These are phyloP conservation scores for Debaryomyces sp. DNA, from an alignment of 1,139 yeast genomes.

Conservation along the genomic window DNA sequence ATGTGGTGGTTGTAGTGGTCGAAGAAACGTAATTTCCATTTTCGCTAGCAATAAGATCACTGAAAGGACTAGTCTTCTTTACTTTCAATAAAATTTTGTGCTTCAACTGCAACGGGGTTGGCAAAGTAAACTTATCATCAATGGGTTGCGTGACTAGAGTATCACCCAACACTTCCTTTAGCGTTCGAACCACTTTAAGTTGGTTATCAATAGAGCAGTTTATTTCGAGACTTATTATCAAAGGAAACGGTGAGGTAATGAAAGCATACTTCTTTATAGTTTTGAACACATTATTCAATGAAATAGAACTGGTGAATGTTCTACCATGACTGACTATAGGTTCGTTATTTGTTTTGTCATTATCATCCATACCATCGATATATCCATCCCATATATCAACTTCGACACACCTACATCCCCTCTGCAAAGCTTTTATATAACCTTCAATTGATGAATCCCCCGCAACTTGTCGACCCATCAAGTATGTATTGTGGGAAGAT, in stretches of 20 bases:
- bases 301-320: conserved; percentile 74
- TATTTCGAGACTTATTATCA: conserved; percentile 84
- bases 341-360: conserved; percentile 35
- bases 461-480: conserved; percentile 86
- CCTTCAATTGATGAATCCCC: conserved; percentile 93
- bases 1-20: conserved; percentile 35
- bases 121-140: conserved; percentile 40
- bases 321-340: conserved; percentile 93
- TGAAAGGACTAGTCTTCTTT: conserved; percentile 52
- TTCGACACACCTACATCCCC: conserved; percentile 92
- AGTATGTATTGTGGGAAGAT: conserved; percentile 92
- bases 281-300: conserved; percentile 67
- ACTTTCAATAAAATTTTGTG: conserved; percentile 77
- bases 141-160: conserved; percentile 52
- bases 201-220: conserved; percentile 76
- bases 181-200: conserved; percentile 49
- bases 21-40: conserved; percentile 26
- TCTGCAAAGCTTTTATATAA: conserved; percentile 82
- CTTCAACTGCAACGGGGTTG: conserved; percentile 72
- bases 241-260: conserved; percentile 78
- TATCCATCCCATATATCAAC: conserved; percentile 94
- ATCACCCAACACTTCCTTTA: conserved; percentile 63
- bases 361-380: conserved; percentile 19
- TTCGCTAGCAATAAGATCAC: conserved; percentile 21
- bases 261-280: conserved; percentile 85